Percentiles rank a stretch among this genome's conserved stretches.
phyloP scores from a whole-genome alignment of 2,329 filamentous ascomycete species.

The Monilinia aucupariae region DNA sequence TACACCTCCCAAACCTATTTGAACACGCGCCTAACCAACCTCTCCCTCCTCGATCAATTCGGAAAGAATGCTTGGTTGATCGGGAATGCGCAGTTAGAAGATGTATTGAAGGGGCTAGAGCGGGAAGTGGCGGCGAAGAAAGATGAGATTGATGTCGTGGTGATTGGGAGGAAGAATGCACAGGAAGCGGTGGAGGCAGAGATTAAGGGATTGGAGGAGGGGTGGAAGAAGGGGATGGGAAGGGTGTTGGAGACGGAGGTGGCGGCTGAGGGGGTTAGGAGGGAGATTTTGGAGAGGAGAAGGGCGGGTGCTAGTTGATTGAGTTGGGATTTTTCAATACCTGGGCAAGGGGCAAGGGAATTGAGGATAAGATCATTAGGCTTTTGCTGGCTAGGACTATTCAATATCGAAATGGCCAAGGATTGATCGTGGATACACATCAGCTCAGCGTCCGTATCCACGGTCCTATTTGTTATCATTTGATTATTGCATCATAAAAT shows the following conservation, averaged over 20 bases:
- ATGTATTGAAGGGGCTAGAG: slow-evolving; percentile 64
- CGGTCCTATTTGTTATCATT: background rate
- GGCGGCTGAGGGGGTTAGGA: slow-evolving; percentile 67
- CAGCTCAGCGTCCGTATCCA: background rate
- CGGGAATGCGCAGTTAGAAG: slow-evolving; percentile 74
- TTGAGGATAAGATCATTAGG: background rate
- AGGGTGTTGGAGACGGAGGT: slow-evolving; percentile 81
- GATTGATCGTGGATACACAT: background rate
- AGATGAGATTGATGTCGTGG: slow-evolving; percentile 66
- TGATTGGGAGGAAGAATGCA: slow-evolving; percentile 59
- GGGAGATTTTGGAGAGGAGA: slow-evolving; percentile 61
- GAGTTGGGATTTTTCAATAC: background rate
- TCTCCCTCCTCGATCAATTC: slow-evolving; percentile 29
- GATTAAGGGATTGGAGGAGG: slow-evolving; percentile 66
- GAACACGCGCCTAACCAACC: slow-evolving; percentile 33
- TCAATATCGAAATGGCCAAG: background rate
- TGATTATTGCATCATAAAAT: background rate
- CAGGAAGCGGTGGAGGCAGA: slow-evolving; percentile 72
- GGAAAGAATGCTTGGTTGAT: slow-evolving; percentile 92
- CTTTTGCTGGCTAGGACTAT: background rate
- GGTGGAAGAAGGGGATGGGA: slow-evolving; percentile 74
- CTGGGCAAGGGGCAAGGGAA: background rate
- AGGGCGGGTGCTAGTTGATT: slow-evolving; percentile 36
- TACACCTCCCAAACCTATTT: slow-evolving; percentile 56
- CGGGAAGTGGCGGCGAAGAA: slow-evolving; percentile 64